Evolutionary conservation across 2,329 filamentous ascomycete species (phyloP).

Genomic region (Hypoxylon sp.): DNA sequence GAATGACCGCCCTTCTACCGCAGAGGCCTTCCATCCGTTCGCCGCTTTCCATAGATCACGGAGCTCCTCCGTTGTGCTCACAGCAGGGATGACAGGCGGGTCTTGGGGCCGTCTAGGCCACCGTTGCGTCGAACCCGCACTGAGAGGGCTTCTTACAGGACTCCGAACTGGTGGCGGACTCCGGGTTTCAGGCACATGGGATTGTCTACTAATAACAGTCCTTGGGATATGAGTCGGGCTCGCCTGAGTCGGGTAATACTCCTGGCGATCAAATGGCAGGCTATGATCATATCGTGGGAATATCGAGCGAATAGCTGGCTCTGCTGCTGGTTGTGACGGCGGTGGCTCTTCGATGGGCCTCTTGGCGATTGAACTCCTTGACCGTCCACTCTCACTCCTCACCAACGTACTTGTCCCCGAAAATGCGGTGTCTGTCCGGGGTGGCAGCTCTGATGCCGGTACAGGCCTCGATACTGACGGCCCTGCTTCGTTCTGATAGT

Average conservation of each 20-base stretch:
- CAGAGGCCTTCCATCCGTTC: constrained; percentile 77
- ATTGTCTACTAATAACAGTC: constrained; percentile 75
- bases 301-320: constrained; percentile 74
- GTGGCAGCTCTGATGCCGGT: constrained; percentile 61
- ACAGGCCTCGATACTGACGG: constrained; percentile 58
- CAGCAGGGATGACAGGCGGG: constrained; percentile 63
- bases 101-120: constrained; percentile 58
- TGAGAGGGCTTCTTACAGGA: constrained; percentile 55
- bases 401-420: constrained; percentile 67
- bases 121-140: constrained; percentile 51
- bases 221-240: constrained; percentile 75
- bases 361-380: constrained; percentile 72
- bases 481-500: constrained; percentile 48
- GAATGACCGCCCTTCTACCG: constrained; percentile 71
- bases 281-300: constrained; percentile 82
- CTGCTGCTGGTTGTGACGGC: constrained; percentile 31
- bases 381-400: constrained; percentile 64
- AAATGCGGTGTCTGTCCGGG: constrained; percentile 66
- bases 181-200: constrained; percentile 65
- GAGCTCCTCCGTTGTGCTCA: constrained; percentile 73
- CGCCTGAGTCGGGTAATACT: constrained; percentile 78
- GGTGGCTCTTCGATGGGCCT: constrained; percentile 60
- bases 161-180: constrained; percentile 53
- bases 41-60: constrained; percentile 77
- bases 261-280: constrained; percentile 75